Conservation (phyloP, 2,329 filamentous ascomycete species). For the Colletotrichum abscissum region DNA sequence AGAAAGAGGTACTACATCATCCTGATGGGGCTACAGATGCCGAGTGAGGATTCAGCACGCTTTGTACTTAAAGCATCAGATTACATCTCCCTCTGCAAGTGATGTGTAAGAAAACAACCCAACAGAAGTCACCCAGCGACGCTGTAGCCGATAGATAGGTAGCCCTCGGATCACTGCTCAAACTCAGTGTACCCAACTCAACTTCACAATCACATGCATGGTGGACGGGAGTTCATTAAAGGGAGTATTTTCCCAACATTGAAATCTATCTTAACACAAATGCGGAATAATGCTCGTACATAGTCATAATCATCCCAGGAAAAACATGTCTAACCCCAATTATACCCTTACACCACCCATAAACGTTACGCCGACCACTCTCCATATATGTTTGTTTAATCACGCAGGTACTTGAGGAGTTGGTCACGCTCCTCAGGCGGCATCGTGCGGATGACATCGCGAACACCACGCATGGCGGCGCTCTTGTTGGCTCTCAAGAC, state of each 20-base stretch:
- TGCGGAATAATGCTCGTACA: constrained; percentile 29
- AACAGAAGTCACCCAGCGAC: too few species aligned
- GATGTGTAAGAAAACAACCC: too few species aligned
- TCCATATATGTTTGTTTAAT: constrained; percentile 43
- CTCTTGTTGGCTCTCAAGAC: constrained; percentile 64
- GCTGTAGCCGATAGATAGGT: too few species aligned
- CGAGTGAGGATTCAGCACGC: too few species aligned
- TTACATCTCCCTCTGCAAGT: neutral
- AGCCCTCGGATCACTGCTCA: neutral
- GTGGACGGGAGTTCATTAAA: neutral
- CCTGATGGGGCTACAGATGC: too few species aligned
- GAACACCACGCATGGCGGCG: constrained; percentile 85
- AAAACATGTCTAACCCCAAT: constrained; percentile 12
- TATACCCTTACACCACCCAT: constrained; percentile 11
- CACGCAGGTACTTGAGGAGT: constrained; percentile 71
- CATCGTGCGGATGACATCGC: constrained; percentile 86
- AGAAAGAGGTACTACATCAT: too few species aligned
- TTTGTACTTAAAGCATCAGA: too few species aligned
- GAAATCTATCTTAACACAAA: constrained; percentile 30
- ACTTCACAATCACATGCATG: neutral
- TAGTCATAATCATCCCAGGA: constrained; percentile 33
- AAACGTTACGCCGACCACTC: neutral
- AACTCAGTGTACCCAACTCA: neutral
- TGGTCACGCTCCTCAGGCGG: constrained; percentile 90
- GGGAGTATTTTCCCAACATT: constrained; percentile 14